These are phyloP conservation scores for Ganoderma lingzhi DNA, from an alignment of 1,284 basidiomycete genomes.

Conservation along the genomic window DNA sequence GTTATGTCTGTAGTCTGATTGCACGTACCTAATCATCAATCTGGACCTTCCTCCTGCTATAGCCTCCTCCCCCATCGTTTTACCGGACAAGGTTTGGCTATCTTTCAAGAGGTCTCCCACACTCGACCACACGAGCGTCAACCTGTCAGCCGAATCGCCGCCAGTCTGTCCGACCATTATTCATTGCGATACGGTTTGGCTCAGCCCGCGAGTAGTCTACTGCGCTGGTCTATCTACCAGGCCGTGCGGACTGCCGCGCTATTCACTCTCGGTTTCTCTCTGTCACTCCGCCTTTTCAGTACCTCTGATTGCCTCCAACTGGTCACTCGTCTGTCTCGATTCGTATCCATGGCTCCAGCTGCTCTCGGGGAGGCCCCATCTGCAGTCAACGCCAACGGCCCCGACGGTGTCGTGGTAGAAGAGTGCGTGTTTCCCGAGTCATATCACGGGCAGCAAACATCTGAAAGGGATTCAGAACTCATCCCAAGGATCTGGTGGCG, in stretches of 20 bases:
- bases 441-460: not conserved
- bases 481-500: not conserved
- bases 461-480: not conserved
- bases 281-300: not conserved
- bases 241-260: not conserved
- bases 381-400: not conserved
- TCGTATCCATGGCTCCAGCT: not conserved
- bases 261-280: not conserved
- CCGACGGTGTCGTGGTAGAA: not conserved
- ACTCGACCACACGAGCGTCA: slow-evolving; percentile 1
- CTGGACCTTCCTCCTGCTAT: not conserved
- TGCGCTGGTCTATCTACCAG: not conserved
- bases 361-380: not conserved
- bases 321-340: not conserved
- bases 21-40: not conserved
- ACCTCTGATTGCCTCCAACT: not conserved
- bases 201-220: not conserved
- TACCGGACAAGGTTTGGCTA: not conserved
- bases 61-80: not conserved
- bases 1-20: not conserved
- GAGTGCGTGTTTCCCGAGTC: not conserved
- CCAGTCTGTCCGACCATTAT: not conserved
- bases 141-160: not conserved
- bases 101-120: slow-evolving; percentile 3
- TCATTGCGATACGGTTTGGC: not conserved